Conservation (phyloP, 148 eudicot species). For the Arbutus unedo region DNA sequence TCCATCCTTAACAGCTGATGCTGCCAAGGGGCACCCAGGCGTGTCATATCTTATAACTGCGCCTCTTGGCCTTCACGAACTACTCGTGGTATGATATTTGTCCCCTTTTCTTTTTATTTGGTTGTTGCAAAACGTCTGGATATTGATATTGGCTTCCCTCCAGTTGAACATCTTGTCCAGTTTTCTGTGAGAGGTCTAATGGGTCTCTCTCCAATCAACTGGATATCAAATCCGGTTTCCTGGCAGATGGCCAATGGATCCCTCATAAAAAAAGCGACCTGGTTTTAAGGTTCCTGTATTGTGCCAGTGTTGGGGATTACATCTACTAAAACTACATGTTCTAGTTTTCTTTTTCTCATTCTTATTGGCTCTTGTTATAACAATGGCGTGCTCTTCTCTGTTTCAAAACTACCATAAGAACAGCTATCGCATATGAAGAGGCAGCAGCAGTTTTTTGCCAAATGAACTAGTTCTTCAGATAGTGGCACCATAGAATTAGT, state of each 20-base stretch:
- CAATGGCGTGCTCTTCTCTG: background rate
- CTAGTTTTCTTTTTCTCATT: background rate
- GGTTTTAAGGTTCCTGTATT: background rate
- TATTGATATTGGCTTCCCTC: background rate
- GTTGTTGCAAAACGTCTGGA: background rate
- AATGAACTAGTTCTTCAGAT: background rate
- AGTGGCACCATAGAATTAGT: background rate
- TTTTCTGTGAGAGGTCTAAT: background rate
- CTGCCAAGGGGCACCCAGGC: conserved; percentile 81
- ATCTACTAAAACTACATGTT: background rate
- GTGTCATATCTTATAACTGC: conserved; percentile 84
- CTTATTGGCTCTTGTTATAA: background rate
- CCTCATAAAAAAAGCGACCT: background rate
- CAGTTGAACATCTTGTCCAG: background rate
- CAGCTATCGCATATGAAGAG: background rate
- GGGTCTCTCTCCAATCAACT: background rate
- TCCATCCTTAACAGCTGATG: conserved; percentile 85
- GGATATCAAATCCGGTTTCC: background rate
- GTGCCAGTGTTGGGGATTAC: too few species aligned
- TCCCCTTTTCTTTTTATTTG: background rate
- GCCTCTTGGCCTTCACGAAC: conserved; percentile 84
- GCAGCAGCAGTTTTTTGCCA: background rate
- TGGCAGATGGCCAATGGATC: background rate
- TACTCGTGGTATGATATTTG: conserved; percentile 62
- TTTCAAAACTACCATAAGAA: background rate